Conservation (phyloP, 2,329 filamentous ascomycete species). For the Lasiodiplodia sp. region DNA sequence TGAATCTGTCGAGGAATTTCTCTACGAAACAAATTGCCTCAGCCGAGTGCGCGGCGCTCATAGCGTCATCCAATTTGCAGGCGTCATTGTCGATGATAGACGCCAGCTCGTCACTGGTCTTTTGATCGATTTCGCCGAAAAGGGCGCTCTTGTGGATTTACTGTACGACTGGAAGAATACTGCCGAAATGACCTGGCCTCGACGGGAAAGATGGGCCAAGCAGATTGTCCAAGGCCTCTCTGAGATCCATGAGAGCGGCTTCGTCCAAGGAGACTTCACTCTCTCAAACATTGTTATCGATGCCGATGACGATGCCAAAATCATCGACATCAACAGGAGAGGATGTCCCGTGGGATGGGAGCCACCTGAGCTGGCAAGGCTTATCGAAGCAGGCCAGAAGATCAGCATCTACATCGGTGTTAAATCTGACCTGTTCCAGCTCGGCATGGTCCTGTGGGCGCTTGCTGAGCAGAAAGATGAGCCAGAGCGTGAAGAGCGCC, state of each 20-base stretch:
- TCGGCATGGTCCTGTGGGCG: constrained; percentile 97
- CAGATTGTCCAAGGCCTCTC: constrained; percentile 90
- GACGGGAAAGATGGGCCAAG: constrained; percentile 84
- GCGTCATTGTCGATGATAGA: constrained; percentile 83
- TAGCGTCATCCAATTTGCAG: constrained; percentile 85
- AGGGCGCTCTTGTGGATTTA: constrained; percentile 88
- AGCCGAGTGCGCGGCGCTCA: constrained; percentile 74
- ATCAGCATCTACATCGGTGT: constrained; percentile 98
- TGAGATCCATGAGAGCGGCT: constrained; percentile 94
- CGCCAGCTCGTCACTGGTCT: constrained; percentile 81
- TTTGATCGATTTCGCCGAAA: constrained; percentile 84
- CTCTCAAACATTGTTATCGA: constrained; percentile 97
- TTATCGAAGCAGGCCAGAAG: constrained; percentile 87
- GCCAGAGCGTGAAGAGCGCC: constrained; percentile 79
- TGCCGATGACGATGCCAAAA: constrained; percentile 81
- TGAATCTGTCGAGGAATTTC: constrained; percentile 93
- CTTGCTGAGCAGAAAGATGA: constrained; percentile 88
- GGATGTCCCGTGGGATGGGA: constrained; percentile 99
- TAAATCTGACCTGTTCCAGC: constrained; percentile 94
- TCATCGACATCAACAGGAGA: constrained; percentile 96
- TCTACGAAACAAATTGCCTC: constrained; percentile 98
- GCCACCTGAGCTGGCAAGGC: constrained; percentile 83
- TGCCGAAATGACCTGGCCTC: constrained; percentile 67
- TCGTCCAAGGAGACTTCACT: constrained; percentile 97
- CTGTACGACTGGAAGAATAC: constrained; percentile 77